Percentiles rank a stretch among this genome's conserved stretches.
These are phyloP conservation scores for Colletotrichum aenigma DNA, from an alignment of 2,329 filamentous ascomycete genomes.

Conservation along the genomic window DNA sequence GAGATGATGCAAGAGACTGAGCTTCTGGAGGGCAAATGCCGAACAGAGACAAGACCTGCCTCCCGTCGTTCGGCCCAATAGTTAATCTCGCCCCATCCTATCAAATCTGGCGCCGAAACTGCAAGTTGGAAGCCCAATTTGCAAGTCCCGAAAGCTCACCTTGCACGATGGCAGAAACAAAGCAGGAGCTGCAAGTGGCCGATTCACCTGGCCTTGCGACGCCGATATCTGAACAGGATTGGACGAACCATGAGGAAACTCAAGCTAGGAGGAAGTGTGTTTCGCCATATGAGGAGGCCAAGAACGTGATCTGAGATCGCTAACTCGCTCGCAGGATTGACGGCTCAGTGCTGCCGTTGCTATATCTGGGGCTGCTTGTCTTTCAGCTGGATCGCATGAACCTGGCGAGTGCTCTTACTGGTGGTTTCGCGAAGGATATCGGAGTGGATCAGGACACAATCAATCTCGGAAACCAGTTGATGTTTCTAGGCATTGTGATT, in stretches of 20 bases:
- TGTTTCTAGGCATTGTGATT: conserved; percentile 54
- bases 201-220: background rate
- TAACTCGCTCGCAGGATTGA: conserved; percentile 40
- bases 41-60: background rate
- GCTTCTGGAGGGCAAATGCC: background rate
- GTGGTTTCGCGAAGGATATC: conserved; percentile 48
- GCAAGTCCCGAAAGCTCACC: background rate
- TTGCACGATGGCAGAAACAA: background rate
- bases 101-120: accelerated
- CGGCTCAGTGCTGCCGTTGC: conserved; percentile 48
- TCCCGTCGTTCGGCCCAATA: background rate
- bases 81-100: background rate
- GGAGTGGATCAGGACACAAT: conserved; percentile 49
- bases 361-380: conserved; percentile 53
- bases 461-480: conserved; percentile 57
- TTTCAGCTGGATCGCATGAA: conserved; percentile 60
- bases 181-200: background rate
- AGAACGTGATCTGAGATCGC: background rate
- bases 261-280: conserved; percentile 22
- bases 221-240: background rate
- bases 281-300: background rate
- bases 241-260: conserved; percentile 18
- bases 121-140: background rate
- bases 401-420: conserved; percentile 53
- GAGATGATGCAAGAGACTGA: background rate